Conservation (phyloP, 495 filamentous ascomycete species). For the Eremomyces bilateralis region DNA sequence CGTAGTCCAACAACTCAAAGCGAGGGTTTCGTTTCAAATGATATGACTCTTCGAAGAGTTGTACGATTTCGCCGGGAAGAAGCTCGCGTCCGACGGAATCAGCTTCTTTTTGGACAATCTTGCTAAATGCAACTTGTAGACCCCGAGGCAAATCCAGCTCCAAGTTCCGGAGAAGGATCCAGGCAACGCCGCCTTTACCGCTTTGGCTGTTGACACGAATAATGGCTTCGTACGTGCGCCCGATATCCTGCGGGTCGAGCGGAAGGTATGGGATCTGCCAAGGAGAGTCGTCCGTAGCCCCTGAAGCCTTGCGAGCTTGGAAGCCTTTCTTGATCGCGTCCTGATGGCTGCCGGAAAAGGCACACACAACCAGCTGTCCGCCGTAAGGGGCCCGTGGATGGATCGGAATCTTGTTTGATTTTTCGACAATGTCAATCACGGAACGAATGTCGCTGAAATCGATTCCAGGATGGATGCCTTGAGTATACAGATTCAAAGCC, state of each 20-base stretch:
- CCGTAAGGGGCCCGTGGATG: constrained; percentile 78
- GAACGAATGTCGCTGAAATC: constrained; percentile 82
- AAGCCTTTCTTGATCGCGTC: constrained; percentile 98
- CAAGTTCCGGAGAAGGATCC: constrained; percentile 73
- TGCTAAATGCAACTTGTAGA: constrained; percentile 77
- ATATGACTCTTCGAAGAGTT: constrained; percentile 74
- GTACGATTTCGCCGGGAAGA: constrained; percentile 56
- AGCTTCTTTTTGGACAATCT: constrained; percentile 59
- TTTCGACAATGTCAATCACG: constrained; percentile 78
- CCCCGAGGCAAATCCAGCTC: constrained; percentile 86
- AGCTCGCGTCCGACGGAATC: constrained; percentile 64
- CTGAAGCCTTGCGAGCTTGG: constrained; percentile 38
- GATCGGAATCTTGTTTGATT: constrained; percentile 85
- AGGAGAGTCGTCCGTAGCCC: constrained; percentile 34
- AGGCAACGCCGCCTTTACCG: constrained; percentile 88
- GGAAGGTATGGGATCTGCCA: constrained; percentile 80
- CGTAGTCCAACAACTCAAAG: constrained; percentile 81
- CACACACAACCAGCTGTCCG: constrained; percentile 69
- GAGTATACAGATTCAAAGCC: constrained; percentile 88
- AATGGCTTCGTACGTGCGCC: constrained; percentile 87
- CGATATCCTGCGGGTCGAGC: constrained; percentile 82
- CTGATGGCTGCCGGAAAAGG: constrained; percentile 83
- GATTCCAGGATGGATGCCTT: constrained; percentile 65
- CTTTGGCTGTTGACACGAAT: constrained; percentile 95
- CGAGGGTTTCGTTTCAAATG: constrained; percentile 59